Base-by-base conservation (phyloP, 495 filamentous ascomycete genomes). In the Daldinia grandis region DNA sequence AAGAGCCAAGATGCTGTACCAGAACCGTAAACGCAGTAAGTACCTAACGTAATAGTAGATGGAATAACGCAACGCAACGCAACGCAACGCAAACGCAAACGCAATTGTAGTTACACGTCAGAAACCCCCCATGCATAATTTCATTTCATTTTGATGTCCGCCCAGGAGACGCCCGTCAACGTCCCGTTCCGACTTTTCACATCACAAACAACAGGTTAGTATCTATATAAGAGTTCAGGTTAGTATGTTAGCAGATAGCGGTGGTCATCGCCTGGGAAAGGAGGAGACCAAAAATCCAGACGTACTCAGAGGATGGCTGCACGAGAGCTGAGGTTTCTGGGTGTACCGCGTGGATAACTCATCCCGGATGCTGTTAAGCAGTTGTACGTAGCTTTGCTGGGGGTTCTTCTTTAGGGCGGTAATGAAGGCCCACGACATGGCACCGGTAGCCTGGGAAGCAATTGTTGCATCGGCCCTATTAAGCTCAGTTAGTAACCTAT, bases 391-490 rank as follows among this genome's bases (percentile, higher is more conserved):
- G 82, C 94, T 97, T 85, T 98, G 95, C 78, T 98, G 93, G 2
- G 95, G 95, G 73, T 97, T 97, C 86, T 97, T 97, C 85, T 95
- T 94, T 58, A 99, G 86, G 40, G 94, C 91, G 5, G 85, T 90
- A 78, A 99, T 94, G 78, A 99, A 99, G 6, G 95, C 95, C 89
- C 93, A 98, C 6, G 93, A 97, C 95, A 99, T 98, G 77, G 95
- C 95, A 37, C 95, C 95, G 1, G 95, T 98, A 17, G 95, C 95
- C 76, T 98, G 88, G 53, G 94, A 92, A 14, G 85, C 87, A 55
- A 89, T 88, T 5, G 84, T 87, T 38, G 88, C 84, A 76, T 90
- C 88, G 73, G 88, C 88, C 60, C 88, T 90, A 62, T 44, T 44
- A 35, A 10, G 35, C 15, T 27, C 24, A 25, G 64, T 67, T 47